Conservation (phyloP, 176 grass and related monocot genomes). For the Triticum turgidum region DNA sequence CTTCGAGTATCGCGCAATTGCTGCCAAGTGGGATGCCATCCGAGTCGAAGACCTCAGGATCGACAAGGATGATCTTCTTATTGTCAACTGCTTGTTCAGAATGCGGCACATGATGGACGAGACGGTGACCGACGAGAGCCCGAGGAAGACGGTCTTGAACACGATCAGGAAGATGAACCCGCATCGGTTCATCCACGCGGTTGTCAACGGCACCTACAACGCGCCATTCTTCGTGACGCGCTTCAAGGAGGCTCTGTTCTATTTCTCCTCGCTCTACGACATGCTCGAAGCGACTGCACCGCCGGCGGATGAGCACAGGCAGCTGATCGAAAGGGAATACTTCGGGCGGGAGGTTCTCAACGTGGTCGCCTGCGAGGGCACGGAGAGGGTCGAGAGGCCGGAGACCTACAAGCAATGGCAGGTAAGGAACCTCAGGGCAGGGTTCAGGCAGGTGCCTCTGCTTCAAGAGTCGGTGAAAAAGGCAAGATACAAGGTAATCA, state of each 20-base stretch:
- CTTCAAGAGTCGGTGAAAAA: slow-evolving; percentile 28
- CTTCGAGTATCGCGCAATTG: slow-evolving; percentile 32
- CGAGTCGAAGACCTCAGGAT: slow-evolving; percentile 29
- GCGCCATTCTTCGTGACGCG: slow-evolving; percentile 52
- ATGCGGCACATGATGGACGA: slow-evolving; percentile 56
- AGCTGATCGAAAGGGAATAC: slow-evolving; percentile 36
- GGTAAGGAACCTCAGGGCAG: slow-evolving; percentile 44
- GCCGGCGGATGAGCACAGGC: slow-evolving; percentile 19
- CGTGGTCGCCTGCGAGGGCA: slow-evolving; percentile 47
- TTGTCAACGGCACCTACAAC: slow-evolving; percentile 45
- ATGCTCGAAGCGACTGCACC: slow-evolving; percentile 36
- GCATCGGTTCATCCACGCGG: slow-evolving; percentile 35
- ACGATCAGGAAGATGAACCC: slow-evolving; percentile 45
- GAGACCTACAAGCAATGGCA: slow-evolving; percentile 56
- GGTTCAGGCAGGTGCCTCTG: slow-evolving; percentile 36
- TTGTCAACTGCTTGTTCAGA: slow-evolving; percentile 37
- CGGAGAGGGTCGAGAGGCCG: slow-evolving; percentile 49
- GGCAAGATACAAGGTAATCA: slow-evolving; percentile 46
- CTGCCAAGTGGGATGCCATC: slow-evolving; percentile 48
- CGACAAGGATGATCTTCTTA: slow-evolving; percentile 21
- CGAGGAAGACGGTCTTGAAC: slow-evolving; percentile 43
- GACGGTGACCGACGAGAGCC: slow-evolving; percentile 34
- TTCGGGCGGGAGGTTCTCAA: slow-evolving; percentile 39
- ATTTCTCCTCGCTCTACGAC: slow-evolving; percentile 42
- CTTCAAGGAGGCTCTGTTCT: slow-evolving; percentile 45